Evolutionary conservation across 805 yeast species (phyloP), one percentile per base, ranked within the genome.

Genomic region (Cyberlindnera galapagoensis): DNA sequence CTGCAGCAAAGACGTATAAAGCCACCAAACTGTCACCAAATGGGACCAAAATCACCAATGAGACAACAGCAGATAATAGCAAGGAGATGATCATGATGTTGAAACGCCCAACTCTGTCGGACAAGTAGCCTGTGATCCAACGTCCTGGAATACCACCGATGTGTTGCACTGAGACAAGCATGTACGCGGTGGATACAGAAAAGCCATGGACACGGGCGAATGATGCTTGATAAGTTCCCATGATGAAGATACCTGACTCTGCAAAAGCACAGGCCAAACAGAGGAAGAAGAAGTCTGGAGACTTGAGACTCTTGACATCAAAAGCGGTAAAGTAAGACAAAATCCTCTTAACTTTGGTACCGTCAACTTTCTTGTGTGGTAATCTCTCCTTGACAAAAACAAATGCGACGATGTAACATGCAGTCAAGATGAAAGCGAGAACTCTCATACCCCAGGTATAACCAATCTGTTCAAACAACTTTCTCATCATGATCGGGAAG

Each of bases 391-490:
- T 59, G 4, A 60, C 58, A 9, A 70, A 39, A 4, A 55, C n/a
- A 4, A 56, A 28, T 3, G 69, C 54, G 9, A 59, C 21, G 1
- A 43, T 12, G 27, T 62, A 49, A 29, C 71, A 56, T 4, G 42
- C 62, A 7, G 67, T 39, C 29, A 63, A 54, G 4, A 73, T 46
- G 34, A 74, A 67, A 2, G 69, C 74, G 21, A 71, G 46, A 16
- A 65, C 59, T 47, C 81, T 56, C 41, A 74, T 59, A 1, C 80
- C 72, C 81, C 82, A 76, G 4, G 60, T 52, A 42, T 61, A 76
- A 1, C 80, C 80, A 25, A 64, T 59, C 30, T 51, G 49, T 3
- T 46, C 46, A 39, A 65, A 75, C 14, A 75, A 52, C 18, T 59
- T 54, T 36, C 73, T 59, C 36, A 75, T 56, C 56, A 72, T 62